Conservation (phyloP, 2,329 filamentous ascomycete genomes). For the Colletotrichum lini region DNA sequence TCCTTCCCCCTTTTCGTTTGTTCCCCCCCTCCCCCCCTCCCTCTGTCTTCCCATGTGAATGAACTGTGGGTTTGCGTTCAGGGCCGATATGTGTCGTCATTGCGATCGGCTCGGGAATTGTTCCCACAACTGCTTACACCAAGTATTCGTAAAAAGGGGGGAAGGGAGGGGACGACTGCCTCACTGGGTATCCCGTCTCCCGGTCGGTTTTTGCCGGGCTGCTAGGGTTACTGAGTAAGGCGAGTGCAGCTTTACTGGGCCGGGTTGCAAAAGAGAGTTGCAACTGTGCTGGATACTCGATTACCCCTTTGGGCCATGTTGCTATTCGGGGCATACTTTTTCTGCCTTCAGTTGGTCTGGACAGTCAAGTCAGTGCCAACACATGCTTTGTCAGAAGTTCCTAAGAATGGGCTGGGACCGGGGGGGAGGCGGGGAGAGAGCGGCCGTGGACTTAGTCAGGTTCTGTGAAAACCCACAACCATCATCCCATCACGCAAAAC, state of each 20-base stretch:
- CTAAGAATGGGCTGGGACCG: neutral
- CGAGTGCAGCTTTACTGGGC: slow-evolving; percentile 21
- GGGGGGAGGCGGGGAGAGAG: neutral
- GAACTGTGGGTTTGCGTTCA: neutral
- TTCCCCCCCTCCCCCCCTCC: neutral
- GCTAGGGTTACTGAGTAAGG: slow-evolving; percentile 35
- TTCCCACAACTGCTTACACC: neutral
- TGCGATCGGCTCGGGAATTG: slow-evolving; percentile 39
- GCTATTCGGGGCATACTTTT: slow-evolving; percentile 17
- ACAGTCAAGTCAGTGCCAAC: neutral
- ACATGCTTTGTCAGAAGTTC: slow-evolving; percentile 15
- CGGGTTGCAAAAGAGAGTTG: slow-evolving; percentile 21
- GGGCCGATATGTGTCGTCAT: slow-evolving; percentile 33
- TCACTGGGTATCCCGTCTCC: neutral
- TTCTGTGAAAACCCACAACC: no score
- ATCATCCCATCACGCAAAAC: slow-evolving; percentile 8
- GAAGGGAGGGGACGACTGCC: neutral
- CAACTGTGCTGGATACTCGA: slow-evolving; percentile 15
- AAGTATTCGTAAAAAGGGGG: slow-evolving; percentile 1
- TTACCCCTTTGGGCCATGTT: slow-evolving; percentile 17
- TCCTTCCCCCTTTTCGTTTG: neutral
- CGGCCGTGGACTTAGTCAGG: slow-evolving; percentile 1
- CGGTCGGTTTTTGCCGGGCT: neutral
- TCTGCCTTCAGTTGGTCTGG: neutral
- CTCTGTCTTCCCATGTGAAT: neutral